Evolutionary conservation across 345 rosid genomes (phyloP).

Genomic region (Mercurialis annua): DNA sequence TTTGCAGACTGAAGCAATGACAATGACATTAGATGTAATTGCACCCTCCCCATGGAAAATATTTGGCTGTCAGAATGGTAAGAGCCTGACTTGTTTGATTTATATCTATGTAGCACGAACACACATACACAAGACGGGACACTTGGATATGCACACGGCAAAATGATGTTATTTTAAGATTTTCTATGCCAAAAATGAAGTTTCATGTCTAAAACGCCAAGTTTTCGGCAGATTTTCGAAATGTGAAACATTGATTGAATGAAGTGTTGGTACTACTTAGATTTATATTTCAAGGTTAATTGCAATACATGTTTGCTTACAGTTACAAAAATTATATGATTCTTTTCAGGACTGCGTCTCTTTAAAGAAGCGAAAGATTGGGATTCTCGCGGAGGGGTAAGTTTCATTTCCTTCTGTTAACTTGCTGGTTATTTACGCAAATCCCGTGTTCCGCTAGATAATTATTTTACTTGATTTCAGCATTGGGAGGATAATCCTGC

Average conservation of each 20-base stretch:
- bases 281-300: too few species aligned
- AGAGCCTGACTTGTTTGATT: slow-evolving; percentile 12
- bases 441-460: too few species aligned
- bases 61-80: slow-evolving; percentile 93
- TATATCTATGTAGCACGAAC: background rate
- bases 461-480: slow-evolving; percentile 34
- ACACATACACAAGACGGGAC: slow-evolving; percentile 1
- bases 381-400: slow-evolving; percentile 58
- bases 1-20: slow-evolving; percentile 44
- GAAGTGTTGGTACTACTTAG: too few species aligned
- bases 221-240: too few species aligned
- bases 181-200: too few species aligned
- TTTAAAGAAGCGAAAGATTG: slow-evolving; percentile 89
- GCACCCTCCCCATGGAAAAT: slow-evolving; percentile 96
- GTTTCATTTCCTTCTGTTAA: slow-evolving; percentile 6
- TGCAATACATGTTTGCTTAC: too few species aligned
- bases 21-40: slow-evolving; percentile 65
- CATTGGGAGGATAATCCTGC: slow-evolving; percentile 93
- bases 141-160: too few species aligned
- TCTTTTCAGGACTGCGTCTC: slow-evolving; percentile 68
- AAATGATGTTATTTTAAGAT: too few species aligned
- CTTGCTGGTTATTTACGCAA: background rate
- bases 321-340: too few species aligned
- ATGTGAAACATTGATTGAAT: too few species aligned
- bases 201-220: too few species aligned